These are phyloP conservation scores for Coffea humblotiana DNA, from an alignment of 305 asterid genomes.

Conservation along the genomic window DNA sequence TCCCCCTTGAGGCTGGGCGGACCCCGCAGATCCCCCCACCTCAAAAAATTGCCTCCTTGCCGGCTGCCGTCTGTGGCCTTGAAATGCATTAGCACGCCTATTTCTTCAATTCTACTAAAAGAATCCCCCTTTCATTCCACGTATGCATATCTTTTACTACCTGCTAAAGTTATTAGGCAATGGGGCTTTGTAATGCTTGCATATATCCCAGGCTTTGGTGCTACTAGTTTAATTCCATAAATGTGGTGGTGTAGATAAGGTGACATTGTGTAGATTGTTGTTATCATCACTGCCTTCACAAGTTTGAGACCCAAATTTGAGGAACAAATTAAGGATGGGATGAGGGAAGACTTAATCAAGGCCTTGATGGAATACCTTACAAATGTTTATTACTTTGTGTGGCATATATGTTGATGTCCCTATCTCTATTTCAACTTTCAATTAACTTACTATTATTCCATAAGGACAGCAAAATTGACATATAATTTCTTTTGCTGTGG, in stretches of 20 bases:
- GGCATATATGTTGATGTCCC: background rate
- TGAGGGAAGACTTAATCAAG: background rate
- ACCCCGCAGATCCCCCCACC: constrained; percentile 28
- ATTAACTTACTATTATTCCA: background rate
- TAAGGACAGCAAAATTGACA: background rate
- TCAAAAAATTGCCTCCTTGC: constrained; percentile 18
- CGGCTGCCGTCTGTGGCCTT: constrained; percentile 38
- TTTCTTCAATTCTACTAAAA: background rate
- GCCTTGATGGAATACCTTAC: background rate
- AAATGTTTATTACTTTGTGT: background rate
- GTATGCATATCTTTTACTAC: background rate
- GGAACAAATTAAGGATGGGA: background rate
- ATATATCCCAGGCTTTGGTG: background rate
- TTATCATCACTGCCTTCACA: background rate
- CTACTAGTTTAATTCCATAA: background rate
- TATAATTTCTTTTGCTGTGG: background rate
- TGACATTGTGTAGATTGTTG: background rate
- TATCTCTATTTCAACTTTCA: constrained; percentile 11
- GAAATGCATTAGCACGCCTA: constrained; percentile 37
- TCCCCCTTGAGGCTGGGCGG: background rate
- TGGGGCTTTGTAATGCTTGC: background rate
- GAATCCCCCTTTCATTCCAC: background rate
- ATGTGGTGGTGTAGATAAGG: constrained; percentile 3
- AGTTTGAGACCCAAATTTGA: background rate
- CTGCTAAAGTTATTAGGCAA: background rate